phyloP scores from a whole-genome alignment of 2,329 filamentous ascomycete genomes.

The Mycocentrospora acerina region DNA sequence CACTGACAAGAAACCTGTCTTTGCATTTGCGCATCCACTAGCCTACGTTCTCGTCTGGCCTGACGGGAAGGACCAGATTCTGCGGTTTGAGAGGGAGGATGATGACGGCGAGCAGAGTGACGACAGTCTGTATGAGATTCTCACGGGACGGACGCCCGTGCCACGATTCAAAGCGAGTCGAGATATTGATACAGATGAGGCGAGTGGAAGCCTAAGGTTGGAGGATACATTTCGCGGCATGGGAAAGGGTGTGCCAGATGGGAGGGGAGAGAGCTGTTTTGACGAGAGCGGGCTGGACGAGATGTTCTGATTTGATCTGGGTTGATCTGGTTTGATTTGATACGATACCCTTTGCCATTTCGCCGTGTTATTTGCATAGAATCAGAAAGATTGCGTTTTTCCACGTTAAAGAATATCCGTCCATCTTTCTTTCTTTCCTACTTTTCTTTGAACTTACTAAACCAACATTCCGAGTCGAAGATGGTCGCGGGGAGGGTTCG shows the following conservation, averaged over 20 bases:
- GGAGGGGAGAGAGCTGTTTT: slow-evolving; percentile 20
- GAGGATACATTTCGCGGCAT: slow-evolving; percentile 47
- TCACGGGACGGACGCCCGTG: slow-evolving; percentile 49
- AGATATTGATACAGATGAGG: slow-evolving; percentile 7
- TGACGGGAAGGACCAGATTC: slow-evolving; percentile 40
- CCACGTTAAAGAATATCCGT: no score
- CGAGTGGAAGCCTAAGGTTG: slow-evolving; percentile 27
- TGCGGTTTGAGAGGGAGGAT: slow-evolving; percentile 26
- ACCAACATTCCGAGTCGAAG: no score
- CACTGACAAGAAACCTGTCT: slow-evolving; percentile 33
- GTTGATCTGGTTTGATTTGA: no score
- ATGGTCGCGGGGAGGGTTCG: no score
- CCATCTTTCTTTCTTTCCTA: no score
- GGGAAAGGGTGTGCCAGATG: slow-evolving; percentile 5
- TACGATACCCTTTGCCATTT: no score
- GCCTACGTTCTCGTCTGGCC: slow-evolving; percentile 47
- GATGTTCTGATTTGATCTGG: slow-evolving; percentile 38
- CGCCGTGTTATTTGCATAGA: no score
- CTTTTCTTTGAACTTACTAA: no score
- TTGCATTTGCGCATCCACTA: slow-evolving; percentile 40
- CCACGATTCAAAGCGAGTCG: slow-evolving; percentile 27
- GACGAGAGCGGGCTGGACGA: slow-evolving; percentile 39
- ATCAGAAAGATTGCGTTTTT: no score
- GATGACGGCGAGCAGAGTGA: slow-evolving; percentile 44
- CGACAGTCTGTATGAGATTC: slow-evolving; percentile 51